These are phyloP conservation scores for Macrolepiota dolichaula DNA, from an alignment of 768 basidiomycete species.

Conservation along the genomic window DNA sequence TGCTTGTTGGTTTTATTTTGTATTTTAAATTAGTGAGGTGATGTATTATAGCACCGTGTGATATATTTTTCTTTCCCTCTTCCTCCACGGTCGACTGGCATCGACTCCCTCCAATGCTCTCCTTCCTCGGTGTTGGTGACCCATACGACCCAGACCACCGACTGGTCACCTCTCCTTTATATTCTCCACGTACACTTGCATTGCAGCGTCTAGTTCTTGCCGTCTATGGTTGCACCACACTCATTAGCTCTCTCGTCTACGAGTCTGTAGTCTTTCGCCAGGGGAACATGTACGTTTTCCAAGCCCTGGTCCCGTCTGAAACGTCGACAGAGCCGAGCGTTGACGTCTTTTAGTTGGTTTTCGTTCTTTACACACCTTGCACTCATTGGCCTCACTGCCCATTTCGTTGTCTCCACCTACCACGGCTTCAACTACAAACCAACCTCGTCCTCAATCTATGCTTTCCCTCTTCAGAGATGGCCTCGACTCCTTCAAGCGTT, in stretches of 20 bases:
- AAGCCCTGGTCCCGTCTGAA: too few species aligned
- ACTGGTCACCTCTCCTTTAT: background rate
- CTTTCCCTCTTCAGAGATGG: conserved; percentile 61
- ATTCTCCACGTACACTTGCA: background rate
- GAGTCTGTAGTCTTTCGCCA: conserved; percentile 9
- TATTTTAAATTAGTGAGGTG: conserved; percentile 49
- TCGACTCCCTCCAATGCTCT: background rate
- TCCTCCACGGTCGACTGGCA: background rate
- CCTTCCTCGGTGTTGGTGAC: background rate
- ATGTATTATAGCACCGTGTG: conserved; percentile 2
- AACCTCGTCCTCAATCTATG: conserved; percentile 21
- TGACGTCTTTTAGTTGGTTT: conserved; percentile 41
- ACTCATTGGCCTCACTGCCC: conserved; percentile 59
- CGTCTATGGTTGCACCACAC: background rate
- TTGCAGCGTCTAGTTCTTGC: background rate
- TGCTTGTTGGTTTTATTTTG: conserved; percentile 70
- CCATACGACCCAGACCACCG: conserved; percentile 2
- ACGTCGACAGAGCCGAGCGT: background rate
- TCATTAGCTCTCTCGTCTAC: conserved; percentile 9
- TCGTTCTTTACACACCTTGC: conserved; percentile 66
- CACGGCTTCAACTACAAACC: conserved; percentile 37
- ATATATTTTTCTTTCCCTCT: background rate
- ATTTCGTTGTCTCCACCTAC: conserved; percentile 56
- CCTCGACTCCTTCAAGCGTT: conserved; percentile 48
- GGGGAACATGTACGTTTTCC: conserved; percentile 2